Conservation (phyloP, 2,329 filamentous ascomycete species). For the Colletotrichum filicis region DNA sequence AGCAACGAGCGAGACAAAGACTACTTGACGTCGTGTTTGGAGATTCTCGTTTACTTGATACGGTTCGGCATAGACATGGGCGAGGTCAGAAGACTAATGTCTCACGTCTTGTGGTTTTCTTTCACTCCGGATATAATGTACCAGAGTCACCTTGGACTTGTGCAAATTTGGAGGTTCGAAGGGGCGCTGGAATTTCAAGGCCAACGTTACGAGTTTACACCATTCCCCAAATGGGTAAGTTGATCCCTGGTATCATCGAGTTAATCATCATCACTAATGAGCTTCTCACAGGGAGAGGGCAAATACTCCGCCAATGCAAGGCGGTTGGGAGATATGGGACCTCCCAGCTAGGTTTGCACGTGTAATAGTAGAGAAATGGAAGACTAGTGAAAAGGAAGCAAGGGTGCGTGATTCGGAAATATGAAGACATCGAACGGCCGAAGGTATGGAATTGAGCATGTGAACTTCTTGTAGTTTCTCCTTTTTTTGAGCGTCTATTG, state of each 20-base stretch:
- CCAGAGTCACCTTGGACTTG: not conserved
- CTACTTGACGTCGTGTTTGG: not conserved
- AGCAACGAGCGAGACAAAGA: not conserved
- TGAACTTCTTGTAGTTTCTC: not conserved
- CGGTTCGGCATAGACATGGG: not conserved
- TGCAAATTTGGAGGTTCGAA: not conserved
- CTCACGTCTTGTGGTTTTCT: not conserved
- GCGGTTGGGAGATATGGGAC: not conserved
- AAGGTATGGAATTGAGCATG: no score
- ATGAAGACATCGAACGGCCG: no score
- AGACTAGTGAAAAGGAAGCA: no score
- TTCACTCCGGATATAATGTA: not conserved
- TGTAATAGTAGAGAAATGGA: not conserved
- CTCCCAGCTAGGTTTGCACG: no score
- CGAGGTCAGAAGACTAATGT: not conserved
- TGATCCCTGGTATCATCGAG: not conserved
- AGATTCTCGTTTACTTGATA: not conserved
- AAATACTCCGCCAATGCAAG: not conserved
- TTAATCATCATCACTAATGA: not conserved
- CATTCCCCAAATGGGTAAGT: not conserved
- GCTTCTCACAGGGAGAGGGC: not conserved
- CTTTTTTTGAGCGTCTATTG: slow-evolving; percentile 13
- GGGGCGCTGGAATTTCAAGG: not conserved
- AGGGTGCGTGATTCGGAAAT: no score
- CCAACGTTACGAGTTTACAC: not conserved